phyloP scores from a whole-genome alignment of 1,284 basidiomycete species.

The Mycosarcoma maydis region DNA sequence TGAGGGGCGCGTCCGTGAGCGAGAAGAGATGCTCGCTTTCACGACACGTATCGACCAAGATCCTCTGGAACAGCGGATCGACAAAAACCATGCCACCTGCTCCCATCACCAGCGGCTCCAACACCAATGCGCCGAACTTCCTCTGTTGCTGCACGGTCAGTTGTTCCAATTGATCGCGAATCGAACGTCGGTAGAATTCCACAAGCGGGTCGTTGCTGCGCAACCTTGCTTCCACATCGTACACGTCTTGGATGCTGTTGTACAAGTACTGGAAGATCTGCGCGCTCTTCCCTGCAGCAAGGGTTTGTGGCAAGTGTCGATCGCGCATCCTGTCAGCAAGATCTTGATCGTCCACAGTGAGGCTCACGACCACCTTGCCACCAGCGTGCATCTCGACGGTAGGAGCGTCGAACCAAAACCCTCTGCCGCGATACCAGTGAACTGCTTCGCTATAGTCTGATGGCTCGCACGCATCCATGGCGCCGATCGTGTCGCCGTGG shows the following conservation, averaged over 20 bases:
- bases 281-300: background rate
- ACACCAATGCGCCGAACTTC: constrained; percentile 77
- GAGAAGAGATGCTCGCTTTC: constrained; percentile 70
- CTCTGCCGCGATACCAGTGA: constrained; percentile 93
- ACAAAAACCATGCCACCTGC: constrained; percentile 98
- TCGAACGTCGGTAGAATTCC: constrained; percentile 74
- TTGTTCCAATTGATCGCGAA: constrained; percentile 72
- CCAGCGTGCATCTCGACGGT: constrained; percentile 73
- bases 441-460: constrained; percentile 84
- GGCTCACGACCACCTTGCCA: constrained; percentile 16
- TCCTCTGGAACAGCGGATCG: constrained; percentile 92
- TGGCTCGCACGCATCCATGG: constrained; percentile 91
- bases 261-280: constrained; percentile 35
- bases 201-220: constrained; percentile 72
- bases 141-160: constrained; percentile 68
- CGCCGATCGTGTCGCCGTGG: constrained; percentile 96
- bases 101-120: constrained; percentile 93
- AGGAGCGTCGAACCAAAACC: constrained; percentile 92
- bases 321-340: constrained; percentile 8
- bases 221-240: constrained; percentile 78
- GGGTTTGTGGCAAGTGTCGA: constrained; percentile 4
- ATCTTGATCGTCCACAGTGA: constrained; percentile 11
- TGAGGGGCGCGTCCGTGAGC: constrained; percentile 53
- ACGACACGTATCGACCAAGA: constrained; percentile 84
- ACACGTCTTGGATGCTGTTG: constrained; percentile 74